Evolutionary conservation across 441 rosid genomes (phyloP).

Genomic region (Pelargonium fulgidum): DNA sequence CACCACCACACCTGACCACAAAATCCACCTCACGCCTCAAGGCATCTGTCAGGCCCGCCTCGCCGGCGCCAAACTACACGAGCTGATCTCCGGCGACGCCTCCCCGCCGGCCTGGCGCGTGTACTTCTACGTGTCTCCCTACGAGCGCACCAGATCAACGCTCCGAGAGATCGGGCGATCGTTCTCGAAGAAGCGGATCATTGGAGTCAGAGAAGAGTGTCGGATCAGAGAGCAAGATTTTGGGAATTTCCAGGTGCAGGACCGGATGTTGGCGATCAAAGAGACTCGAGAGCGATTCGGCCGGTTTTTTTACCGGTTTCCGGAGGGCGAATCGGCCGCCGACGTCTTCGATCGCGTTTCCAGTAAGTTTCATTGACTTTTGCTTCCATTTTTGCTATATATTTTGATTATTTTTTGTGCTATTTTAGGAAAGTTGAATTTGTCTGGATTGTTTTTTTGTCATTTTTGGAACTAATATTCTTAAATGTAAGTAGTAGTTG

Average conservation of each 20-base stretch:
- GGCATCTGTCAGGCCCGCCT: conserved; percentile 54
- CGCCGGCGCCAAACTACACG: conserved; percentile 47
- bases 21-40: conserved; percentile 56
- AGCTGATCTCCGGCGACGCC: conserved; percentile 34
- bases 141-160: conserved; percentile 83
- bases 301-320: conserved; percentile 78
- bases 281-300: conserved; percentile 71
- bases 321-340: conserved; percentile 98
- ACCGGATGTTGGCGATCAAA: conserved; percentile 67
- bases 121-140: conserved; percentile 90
- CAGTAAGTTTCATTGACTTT: conserved; percentile 34
- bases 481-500: too few species aligned
- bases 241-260: conserved; percentile 91
- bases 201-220: conserved; percentile 90
- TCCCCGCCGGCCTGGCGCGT: conserved; percentile 47
- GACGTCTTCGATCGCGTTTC: conserved; percentile 97
- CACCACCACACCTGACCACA: conserved; percentile 74
- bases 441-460: background rate
- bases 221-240: conserved; percentile 90
- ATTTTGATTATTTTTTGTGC: background rate
- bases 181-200: conserved; percentile 54
- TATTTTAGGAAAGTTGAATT: background rate
- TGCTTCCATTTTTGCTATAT: background rate
- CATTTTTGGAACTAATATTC: too few species aligned
- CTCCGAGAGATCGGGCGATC: conserved; percentile 83